Evolutionary conservation across 2,329 filamentous ascomycete species (phyloP), one percentile per base, ranked within the genome.

Genomic region (Pyrenophora teres): DNA sequence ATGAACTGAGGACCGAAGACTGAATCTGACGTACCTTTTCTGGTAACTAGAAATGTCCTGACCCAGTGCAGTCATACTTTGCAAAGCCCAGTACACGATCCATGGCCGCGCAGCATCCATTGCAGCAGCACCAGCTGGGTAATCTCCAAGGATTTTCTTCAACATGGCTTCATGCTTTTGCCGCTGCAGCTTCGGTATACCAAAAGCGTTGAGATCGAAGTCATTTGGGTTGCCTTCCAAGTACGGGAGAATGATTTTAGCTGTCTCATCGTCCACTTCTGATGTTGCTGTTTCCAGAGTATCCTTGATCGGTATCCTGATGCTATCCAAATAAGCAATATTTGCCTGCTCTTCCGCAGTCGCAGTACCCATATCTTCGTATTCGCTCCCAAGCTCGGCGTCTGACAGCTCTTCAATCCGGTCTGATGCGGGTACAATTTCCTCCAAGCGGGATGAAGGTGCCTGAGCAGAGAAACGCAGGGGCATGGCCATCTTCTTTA

Each of bases 1-100:
- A 4, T 19, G 1, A 10, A 10, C 5, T 21, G 19, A 21, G 5
- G 19, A 21, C 19, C 3, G 3, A 21, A 21, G 3, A 21, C 18
- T n/a, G 19, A 32, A 15, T 15, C n/a, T n/a, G n/a, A 75, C 79
- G 59, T 77, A 84, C 75, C 83, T 81, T 59, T 88, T 78, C 49
- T 87, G 83, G 73, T 90, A 93, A 48, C 71, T 66, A 6, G 76
- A 78, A 33, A 84, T 74, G 70, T 96, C 90, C 68, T 92, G 85
- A 40, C 90, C 92, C 42, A 99, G 77, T 30, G 92, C 79, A 21
- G 82, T 79, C 59, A 99, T 79, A 2, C 84, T 91, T 30, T 87
- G 84, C 46, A 97, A 79, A 46, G 84, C 89, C 94, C 94, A 99
- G 77, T 97, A 97, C 59, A 96, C 81, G 67, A 96, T 83, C 94